phyloP scores from a whole-genome alignment of 2,329 filamentous ascomycete species.

The Acrocalymma vagum region DNA sequence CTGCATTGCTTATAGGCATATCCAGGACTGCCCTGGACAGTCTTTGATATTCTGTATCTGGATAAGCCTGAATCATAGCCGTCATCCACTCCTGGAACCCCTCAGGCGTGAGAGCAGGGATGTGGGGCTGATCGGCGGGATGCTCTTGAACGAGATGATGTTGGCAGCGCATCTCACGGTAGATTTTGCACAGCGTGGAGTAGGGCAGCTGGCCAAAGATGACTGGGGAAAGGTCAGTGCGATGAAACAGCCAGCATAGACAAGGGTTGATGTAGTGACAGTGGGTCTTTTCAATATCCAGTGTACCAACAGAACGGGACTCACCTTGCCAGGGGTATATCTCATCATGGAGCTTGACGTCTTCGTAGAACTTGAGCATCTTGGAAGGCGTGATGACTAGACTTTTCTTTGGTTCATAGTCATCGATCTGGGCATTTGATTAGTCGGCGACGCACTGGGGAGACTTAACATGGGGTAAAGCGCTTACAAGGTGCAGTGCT shows the following conservation, averaged over 20 bases:
- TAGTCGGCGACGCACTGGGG: constrained; percentile 16
- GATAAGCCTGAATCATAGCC: constrained; percentile 76
- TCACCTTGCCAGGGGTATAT: constrained; percentile 73
- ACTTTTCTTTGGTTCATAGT: constrained; percentile 71
- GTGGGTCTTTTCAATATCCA: too few species aligned
- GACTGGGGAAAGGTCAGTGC: constrained; percentile 21
- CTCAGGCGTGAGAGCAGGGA: constrained; percentile 56
- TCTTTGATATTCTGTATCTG: constrained; percentile 76
- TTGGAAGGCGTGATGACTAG: constrained; percentile 80
- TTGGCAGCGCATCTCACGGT: constrained; percentile 56
- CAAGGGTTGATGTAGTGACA: too few species aligned
- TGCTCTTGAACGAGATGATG: constrained; percentile 59
- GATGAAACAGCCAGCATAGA: neutral
- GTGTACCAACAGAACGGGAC: too few species aligned
- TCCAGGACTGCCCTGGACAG: constrained; percentile 73
- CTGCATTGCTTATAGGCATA: constrained; percentile 74
- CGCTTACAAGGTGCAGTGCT: constrained; percentile 74
- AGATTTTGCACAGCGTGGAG: constrained; percentile 53
- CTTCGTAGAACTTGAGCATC: constrained; percentile 76
- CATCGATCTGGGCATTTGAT: constrained; percentile 65
- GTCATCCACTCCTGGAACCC: constrained; percentile 71
- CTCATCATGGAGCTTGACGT: constrained; percentile 71
- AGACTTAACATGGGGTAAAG: neutral
- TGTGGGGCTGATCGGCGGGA: constrained; percentile 49
- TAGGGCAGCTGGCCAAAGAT: constrained; percentile 55